Conservation (phyloP, 2,329 filamentous ascomycete species). For the Fusarium cicatricum region DNA sequence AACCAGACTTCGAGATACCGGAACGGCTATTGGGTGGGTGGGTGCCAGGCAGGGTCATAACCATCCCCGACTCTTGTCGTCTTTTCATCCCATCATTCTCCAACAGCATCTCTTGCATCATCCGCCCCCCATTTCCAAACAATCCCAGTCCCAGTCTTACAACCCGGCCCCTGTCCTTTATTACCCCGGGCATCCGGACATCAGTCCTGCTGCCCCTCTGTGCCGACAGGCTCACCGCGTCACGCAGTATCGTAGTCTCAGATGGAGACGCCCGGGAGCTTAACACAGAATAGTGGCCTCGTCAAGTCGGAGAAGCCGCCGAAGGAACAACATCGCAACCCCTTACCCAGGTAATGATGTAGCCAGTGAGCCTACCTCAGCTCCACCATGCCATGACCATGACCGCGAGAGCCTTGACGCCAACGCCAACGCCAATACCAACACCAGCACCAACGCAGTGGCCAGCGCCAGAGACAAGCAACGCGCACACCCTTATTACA, state of each 20-base stretch:
- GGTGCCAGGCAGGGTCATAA: slow-evolving; percentile 22
- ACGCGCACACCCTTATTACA: slow-evolving; percentile 17
- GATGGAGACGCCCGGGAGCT: slow-evolving; percentile 3
- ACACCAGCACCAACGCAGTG: slow-evolving; percentile 13
- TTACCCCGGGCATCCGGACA: slow-evolving; percentile 29
- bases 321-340: slow-evolving; percentile 14
- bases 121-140: slow-evolving; percentile 16
- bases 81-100: slow-evolving; percentile 31
- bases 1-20: slow-evolving; percentile 23
- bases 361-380: slow-evolving; percentile 14
- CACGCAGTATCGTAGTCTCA: slow-evolving; percentile 7
- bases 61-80: no score
- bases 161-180: slow-evolving; percentile 22
- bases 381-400: slow-evolving; percentile 11
- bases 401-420: slow-evolving; percentile 22
- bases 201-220: slow-evolving; percentile 7
- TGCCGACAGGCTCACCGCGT: slow-evolving; percentile 5
- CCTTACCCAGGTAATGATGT: not conserved
- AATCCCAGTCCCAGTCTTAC: slow-evolving; percentile 22
- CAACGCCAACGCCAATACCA: slow-evolving; percentile 5
- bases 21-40: slow-evolving; percentile 19
- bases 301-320: slow-evolving; percentile 24
- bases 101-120: slow-evolving; percentile 38
- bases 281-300: slow-evolving; percentile 2
- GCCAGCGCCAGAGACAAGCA: slow-evolving; percentile 6